Conservation (phyloP, 2,329 filamentous ascomycete species). For the Penicillium sp. region DNA sequence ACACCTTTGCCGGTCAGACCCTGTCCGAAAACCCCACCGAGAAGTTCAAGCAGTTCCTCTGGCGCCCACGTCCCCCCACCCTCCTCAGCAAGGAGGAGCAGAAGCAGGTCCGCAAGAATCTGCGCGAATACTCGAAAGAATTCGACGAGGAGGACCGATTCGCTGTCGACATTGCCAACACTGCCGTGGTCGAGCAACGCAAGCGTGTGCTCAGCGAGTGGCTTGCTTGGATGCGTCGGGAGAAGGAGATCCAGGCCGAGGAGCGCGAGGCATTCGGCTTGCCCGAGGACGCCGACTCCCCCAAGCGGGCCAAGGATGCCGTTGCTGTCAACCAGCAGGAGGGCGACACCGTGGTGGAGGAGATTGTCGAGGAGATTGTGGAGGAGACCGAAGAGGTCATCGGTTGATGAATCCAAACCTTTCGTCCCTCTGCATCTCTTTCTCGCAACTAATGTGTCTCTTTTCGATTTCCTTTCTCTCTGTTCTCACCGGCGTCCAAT, state of each 20-base stretch:
- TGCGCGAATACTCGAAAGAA: constrained; percentile 88
- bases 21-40: constrained; percentile 88
- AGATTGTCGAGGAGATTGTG: constrained; percentile 77
- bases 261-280: constrained; percentile 65
- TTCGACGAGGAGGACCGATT: constrained; percentile 96
- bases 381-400: constrained; percentile 77
- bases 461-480: constrained; percentile 19
- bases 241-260: constrained; percentile 65
- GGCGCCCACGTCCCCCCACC: constrained; percentile 87
- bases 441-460: constrained; percentile 29
- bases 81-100: constrained; percentile 95
- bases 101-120: constrained; percentile 95
- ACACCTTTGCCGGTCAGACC: constrained; percentile 87
- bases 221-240: constrained; percentile 71
- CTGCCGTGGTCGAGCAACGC: constrained; percentile 84
- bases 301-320: constrained; percentile 46
- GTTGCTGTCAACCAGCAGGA: constrained; percentile 56
- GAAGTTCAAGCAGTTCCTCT: constrained; percentile 96
- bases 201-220: constrained; percentile 81
- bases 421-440: constrained; percentile 7
- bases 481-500: constrained; percentile 21
- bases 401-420: constrained; percentile 28
- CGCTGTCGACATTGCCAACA: constrained; percentile 87
- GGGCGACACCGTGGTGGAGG: constrained; percentile 74
- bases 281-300: constrained; percentile 58